Evolutionary conservation across 1,284 basidiomycete genomes (phyloP).

Genomic region (Pterulicium gracile): DNA sequence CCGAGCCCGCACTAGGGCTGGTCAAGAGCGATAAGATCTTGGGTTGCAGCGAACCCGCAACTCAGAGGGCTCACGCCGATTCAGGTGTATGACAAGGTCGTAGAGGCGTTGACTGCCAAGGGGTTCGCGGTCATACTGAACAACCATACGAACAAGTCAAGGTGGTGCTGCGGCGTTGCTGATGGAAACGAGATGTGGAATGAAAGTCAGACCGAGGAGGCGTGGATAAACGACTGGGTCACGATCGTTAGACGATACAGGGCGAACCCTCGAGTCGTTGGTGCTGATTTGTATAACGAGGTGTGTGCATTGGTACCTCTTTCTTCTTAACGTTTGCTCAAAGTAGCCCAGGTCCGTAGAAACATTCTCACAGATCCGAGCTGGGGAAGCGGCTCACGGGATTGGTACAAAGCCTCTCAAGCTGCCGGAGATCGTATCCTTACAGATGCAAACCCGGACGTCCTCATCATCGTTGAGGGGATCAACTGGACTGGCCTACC

Average conservation of each 20-base stretch:
- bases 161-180: background rate
- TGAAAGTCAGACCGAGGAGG: background rate
- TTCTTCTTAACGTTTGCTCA: background rate
- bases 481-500: slow-evolving; percentile 2
- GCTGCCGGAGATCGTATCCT: background rate
- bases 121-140: slow-evolving; percentile 1
- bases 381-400: background rate
- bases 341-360: background rate
- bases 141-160: slow-evolving; percentile 2
- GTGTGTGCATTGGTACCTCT: background rate
- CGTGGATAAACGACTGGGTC: background rate
- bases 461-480: slow-evolving; percentile 1
- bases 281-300: slow-evolving; percentile 1
- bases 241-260: background rate
- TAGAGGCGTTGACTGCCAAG: background rate
- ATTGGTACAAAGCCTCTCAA: slow-evolving; percentile 1
- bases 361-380: background rate
- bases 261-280: background rate
- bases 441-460: background rate
- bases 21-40: background rate
- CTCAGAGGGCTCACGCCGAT: background rate
- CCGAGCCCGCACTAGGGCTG: background rate
- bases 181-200: slow-evolving; percentile 2
- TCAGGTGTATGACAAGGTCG: slow-evolving; percentile 1
- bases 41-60: slow-evolving; percentile 1